A percentile compares a stretch with the other conserved stretches of the same genome.
phyloP scores from a whole-genome alignment of 371 early-diverging fungal genomes.

The Mucor indicus region DNA sequence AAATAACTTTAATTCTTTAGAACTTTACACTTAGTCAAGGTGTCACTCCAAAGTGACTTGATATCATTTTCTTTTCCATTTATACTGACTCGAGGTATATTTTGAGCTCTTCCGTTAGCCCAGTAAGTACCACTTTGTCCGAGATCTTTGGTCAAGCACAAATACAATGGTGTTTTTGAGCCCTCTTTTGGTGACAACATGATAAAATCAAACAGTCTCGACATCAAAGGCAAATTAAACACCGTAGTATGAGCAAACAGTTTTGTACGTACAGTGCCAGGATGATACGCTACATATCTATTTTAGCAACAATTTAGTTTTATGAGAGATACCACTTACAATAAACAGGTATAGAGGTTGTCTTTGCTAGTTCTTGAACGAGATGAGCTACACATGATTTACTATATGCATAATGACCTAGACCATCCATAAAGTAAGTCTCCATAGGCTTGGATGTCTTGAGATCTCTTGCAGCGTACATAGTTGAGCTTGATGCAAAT shows the following conservation, averaged over 20 bases:
- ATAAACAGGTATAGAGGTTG: constrained; percentile 8
- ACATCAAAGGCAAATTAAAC: constrained; percentile 23
- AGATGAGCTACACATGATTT: constrained; percentile 32
- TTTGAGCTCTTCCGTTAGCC: constrained; percentile 13
- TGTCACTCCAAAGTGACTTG: constrained; percentile 15
- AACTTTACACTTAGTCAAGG: constrained; percentile 2
- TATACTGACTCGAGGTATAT: neutral
- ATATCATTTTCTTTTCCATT: constrained; percentile 7
- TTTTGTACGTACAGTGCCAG: constrained; percentile 41
- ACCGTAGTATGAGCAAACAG: constrained; percentile 35
- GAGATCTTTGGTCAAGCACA: constrained; percentile 12
- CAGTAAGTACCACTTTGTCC: constrained; percentile 10
- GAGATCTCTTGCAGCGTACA: constrained; percentile 24
- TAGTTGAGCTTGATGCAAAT: constrained; percentile 45
- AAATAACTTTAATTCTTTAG: no score
- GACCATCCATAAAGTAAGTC: constrained; percentile 25
- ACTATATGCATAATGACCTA: constrained; percentile 41
- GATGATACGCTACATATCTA: constrained; percentile 35
- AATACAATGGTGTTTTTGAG: constrained; percentile 29
- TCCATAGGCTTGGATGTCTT: constrained; percentile 7
- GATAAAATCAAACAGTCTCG: constrained; percentile 30
- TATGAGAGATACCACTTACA: constrained; percentile 12
- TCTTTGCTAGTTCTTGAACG: constrained; percentile 11
- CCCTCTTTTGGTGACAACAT: constrained; percentile 46
- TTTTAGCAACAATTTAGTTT: neutral